Evolutionary conservation across 352 stramenopile species (phyloP).

Genomic region (Globisporangium barbulae): DNA sequence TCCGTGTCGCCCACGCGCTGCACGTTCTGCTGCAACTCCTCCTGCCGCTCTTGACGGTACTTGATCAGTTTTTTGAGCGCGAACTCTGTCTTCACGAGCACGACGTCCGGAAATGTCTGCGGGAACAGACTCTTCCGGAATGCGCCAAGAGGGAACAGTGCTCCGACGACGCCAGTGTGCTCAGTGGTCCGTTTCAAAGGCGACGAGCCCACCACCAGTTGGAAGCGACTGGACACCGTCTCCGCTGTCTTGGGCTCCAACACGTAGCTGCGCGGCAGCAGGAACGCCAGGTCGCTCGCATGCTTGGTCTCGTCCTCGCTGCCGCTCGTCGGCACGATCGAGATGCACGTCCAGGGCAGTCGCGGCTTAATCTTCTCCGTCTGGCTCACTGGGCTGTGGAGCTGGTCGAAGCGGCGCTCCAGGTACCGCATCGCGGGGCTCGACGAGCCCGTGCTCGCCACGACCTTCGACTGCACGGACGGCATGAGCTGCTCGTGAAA

Average conservation of each 20-base stretch:
- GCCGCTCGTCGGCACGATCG: conserved; percentile 38
- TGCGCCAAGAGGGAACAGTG: conserved; percentile 33
- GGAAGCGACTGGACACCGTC: conserved; percentile 41
- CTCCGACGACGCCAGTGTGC: conserved; percentile 28
- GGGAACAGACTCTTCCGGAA: conserved; percentile 25
- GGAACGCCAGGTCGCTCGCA: conserved; percentile 43
- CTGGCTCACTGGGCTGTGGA: conserved; percentile 24
- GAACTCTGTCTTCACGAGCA: conserved; percentile 67
- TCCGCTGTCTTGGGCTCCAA: conserved; percentile 22
- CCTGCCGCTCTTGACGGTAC: conserved; percentile 48
- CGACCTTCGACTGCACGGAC: conserved; percentile 21
- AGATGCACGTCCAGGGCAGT: conserved; percentile 58
- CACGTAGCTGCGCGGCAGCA: conserved; percentile 57
- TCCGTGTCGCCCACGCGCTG: conserved; percentile 10
- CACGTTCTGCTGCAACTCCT: conserved; percentile 39
- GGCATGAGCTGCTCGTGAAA: conserved; percentile 54
- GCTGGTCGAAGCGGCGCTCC: conserved; percentile 65
- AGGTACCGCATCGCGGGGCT: conserved; percentile 39
- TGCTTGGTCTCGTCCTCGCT: conserved; percentile 19
- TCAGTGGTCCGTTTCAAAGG: conserved; percentile 20
- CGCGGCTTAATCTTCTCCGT: conserved; percentile 35
- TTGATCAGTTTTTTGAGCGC: conserved; percentile 49
- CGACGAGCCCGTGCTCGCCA: conserved; percentile 18
- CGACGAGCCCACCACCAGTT: conserved; percentile 32
- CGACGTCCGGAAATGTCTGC: conserved; percentile 48